Percentiles rank a stretch among this genome's conserved stretches.
Evolutionary conservation across 1,284 basidiomycete genomes (phyloP).

Genomic region (Ganoderma sp.): DNA sequence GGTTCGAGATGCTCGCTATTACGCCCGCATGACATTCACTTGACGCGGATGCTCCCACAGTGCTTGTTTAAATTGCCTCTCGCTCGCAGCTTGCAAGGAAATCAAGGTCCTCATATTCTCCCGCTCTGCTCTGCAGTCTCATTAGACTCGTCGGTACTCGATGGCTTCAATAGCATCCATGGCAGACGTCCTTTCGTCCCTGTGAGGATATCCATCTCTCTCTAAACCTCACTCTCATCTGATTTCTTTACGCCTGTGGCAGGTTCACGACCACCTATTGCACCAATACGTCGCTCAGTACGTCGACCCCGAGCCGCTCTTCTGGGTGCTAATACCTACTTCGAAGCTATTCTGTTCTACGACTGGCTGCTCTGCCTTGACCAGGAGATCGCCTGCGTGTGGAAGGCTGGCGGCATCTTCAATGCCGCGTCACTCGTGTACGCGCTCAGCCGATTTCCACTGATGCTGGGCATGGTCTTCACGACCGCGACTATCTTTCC

Average conservation of each 20-base stretch:
- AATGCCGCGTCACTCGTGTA: not conserved
- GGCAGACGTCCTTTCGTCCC: not conserved
- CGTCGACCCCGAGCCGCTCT: not conserved
- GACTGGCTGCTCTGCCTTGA: slow-evolving; percentile 3
- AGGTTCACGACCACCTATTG: not conserved
- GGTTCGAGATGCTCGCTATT: not conserved
- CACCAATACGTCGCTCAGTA: not conserved
- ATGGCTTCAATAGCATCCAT: not conserved
- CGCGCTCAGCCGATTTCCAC: not conserved
- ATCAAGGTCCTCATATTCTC: not conserved
- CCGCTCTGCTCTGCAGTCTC: not conserved
- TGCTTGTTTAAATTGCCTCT: not conserved
- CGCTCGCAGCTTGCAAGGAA: not conserved
- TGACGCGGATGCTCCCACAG: not conserved
- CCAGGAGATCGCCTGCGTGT: not conserved
- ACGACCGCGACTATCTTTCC: not conserved
- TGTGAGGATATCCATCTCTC: no score
- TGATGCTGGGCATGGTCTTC: not conserved
- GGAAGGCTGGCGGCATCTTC: not conserved
- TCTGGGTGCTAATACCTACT: not conserved
- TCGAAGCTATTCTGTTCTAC: not conserved
- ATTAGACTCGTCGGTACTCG: not conserved
- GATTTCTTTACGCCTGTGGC: not conserved
- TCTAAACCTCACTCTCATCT: no score
- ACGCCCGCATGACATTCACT: not conserved